These are phyloP conservation scores for Arthonia radiata DNA, from an alignment of 495 filamentous ascomycete genomes.

Conservation along the genomic window DNA sequence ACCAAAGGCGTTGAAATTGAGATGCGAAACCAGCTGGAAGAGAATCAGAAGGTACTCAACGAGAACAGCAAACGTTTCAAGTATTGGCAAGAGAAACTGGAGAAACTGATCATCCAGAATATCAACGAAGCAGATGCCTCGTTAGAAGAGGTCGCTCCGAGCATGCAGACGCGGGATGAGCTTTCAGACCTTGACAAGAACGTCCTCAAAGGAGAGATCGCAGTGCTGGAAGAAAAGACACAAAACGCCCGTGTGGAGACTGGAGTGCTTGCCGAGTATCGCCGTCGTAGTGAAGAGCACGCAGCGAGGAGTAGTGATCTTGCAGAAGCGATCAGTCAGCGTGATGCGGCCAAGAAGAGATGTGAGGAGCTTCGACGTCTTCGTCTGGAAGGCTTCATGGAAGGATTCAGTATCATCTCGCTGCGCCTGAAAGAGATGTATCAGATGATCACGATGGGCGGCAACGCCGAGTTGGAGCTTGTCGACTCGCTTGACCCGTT, in stretches of 20 bases:
- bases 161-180: constrained; percentile 65
- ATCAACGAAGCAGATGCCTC: constrained; percentile 18
- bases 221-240: constrained; percentile 73
- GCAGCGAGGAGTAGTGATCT: constrained; percentile 59
- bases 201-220: constrained; percentile 65
- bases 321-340: constrained; percentile 40
- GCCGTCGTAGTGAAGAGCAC: constrained; percentile 70
- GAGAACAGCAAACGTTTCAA: constrained; percentile 68
- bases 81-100: constrained; percentile 75
- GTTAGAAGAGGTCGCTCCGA: constrained; percentile 4
- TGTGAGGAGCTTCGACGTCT: constrained; percentile 76
- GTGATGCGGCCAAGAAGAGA: constrained; percentile 69
- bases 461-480: constrained; percentile 89
- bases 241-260: constrained; percentile 76
- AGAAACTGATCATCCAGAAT: constrained; percentile 55
- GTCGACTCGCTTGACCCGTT: constrained; percentile 92
- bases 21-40: constrained; percentile 93
- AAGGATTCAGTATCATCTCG: constrained; percentile 87
- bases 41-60: constrained; percentile 66
- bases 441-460: constrained; percentile 99
- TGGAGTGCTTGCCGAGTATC: constrained; percentile 77
- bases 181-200: constrained; percentile 81
- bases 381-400: constrained; percentile 92
- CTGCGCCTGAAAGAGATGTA: constrained; percentile 97
- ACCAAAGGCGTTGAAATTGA: constrained; percentile 82